Base-by-base conservation (phyloP, 164 flowering plant species). In the Kalanchoe fedtschenkoi region DNA sequence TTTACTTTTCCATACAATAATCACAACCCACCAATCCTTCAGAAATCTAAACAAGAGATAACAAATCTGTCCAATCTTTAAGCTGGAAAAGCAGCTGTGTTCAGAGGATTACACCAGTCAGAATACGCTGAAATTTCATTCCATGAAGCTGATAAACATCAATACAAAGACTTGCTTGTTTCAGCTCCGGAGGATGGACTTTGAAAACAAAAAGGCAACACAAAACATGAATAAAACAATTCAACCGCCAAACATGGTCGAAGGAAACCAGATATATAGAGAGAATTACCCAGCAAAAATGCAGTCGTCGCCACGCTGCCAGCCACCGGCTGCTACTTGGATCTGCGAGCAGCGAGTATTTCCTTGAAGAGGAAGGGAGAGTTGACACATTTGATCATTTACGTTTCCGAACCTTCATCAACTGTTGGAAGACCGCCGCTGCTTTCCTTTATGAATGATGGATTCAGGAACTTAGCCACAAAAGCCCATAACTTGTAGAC, bases 401-500 rank as follows among this genome's bases (percentile, higher is more conserved):
- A 80, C 34, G 74, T 74, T 67, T 84, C 96, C 58, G 67, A 70
- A 34, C 70, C 85, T 66, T 87, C 97, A 21, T 68, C 76, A 61
- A 85, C 82, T 26, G 85, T 69, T 11, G 81, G 72, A 59, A 84
- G 75, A 34, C 73, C 76, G 22, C 56, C 51, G 47, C n/a, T n/a
- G n/a, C 72, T 86, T 33, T 71, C 83, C 43, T 59, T 72, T 57
- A 69, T 65, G 60, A 86, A 91, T 3, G 72, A 38, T 1, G 97
- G 88, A 65, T 86, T 71, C 24, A 91, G 87, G 74, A 91, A 91
- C 73, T 79, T 88, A 0, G 96, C 89, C 28, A 86, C 80, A 70
- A 91, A 91, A 34, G 81, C 88, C 97, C 97, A 91, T 76, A 88
- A 63, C 75, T 73, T 88, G 68, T 88, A 88, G n/a, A 91, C 95